These are phyloP conservation scores for Anthracocystis walkeri DNA, from an alignment of 1,284 basidiomycete genomes.

Conservation along the genomic window DNA sequence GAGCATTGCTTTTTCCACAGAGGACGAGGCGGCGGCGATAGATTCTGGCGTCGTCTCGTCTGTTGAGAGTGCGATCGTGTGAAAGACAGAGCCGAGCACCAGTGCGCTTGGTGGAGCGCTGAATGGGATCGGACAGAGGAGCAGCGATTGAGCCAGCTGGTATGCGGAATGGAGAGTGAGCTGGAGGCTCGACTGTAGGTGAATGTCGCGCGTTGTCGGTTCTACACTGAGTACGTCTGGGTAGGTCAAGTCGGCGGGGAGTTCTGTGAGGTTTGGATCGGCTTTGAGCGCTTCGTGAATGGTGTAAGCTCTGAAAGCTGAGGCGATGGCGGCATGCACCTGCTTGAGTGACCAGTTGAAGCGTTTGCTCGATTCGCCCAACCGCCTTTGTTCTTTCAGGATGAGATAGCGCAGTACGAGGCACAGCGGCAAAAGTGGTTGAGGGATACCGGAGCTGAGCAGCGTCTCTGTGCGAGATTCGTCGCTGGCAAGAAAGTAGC, in stretches of 20 bases:
- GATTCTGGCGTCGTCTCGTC: constrained; percentile 22
- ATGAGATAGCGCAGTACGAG: constrained; percentile 49
- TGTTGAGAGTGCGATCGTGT: constrained; percentile 29
- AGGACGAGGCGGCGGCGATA: constrained; percentile 13
- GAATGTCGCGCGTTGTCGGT: constrained; percentile 44
- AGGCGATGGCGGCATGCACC: constrained; percentile 33
- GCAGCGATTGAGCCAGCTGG: constrained; percentile 42
- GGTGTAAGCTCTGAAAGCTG: constrained; percentile 21
- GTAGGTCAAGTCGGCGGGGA: constrained; percentile 20
- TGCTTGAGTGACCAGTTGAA: constrained; percentile 53
- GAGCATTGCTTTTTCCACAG: constrained; percentile 36
- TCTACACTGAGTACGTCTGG: constrained; percentile 27
- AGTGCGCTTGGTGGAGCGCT: constrained; percentile 37
- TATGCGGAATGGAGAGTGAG: constrained; percentile 41
- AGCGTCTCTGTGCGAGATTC: constrained; percentile 24
- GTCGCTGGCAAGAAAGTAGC: constrained; percentile 35
- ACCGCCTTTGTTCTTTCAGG: constrained; percentile 31
- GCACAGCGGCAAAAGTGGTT: constrained; percentile 33
- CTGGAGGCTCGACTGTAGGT: constrained; percentile 41
- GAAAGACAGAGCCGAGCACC: constrained; percentile 41
- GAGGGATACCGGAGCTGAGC: constrained; percentile 15
- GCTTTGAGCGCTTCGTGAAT: constrained; percentile 36
- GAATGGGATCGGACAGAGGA: constrained; percentile 40
- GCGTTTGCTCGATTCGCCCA: constrained; percentile 42
- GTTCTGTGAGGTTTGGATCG: constrained; percentile 17